A percentile compares a stretch with the other conserved stretches of the same genome.
Evolutionary conservation across 2,329 filamentous ascomycete species (phyloP).

Genomic region (Penicillium corylophilum): DNA sequence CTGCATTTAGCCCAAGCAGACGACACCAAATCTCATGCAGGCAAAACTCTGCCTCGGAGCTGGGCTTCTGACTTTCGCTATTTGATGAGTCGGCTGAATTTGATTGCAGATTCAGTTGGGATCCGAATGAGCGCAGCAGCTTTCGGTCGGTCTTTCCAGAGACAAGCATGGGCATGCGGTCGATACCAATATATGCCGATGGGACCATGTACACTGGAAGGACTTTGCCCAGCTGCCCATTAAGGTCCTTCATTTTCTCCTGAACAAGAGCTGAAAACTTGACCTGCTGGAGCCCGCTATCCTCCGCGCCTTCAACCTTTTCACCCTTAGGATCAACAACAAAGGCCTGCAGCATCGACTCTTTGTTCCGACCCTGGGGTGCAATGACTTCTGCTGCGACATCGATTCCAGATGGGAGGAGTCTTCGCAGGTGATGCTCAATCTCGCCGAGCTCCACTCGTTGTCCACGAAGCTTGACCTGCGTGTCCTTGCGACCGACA

Average conservation of each 20-base stretch:
- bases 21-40: constrained; percentile 15
- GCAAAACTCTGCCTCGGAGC: constrained; percentile 7
- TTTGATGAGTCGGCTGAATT: not conserved
- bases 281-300: constrained; percentile 11
- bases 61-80: constrained; percentile 34
- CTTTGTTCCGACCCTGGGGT: constrained; percentile 19
- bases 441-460: constrained; percentile 33
- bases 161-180: constrained; percentile 39
- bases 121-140: constrained; percentile 31
- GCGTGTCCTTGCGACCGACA: constrained; percentile 31
- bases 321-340: constrained; percentile 19
- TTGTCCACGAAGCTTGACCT: constrained; percentile 33
- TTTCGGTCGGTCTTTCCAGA: constrained; percentile 47
- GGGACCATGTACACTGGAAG: constrained; percentile 33
- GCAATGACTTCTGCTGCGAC: constrained; percentile 50
- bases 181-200: constrained; percentile 43
- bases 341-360: constrained; percentile 29
- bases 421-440: constrained; percentile 31
- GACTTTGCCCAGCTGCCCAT: constrained; percentile 18
- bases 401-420: constrained; percentile 27
- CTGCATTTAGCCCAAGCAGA: constrained; percentile 27
- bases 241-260: constrained; percentile 12
- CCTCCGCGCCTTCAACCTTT: constrained; percentile 1
- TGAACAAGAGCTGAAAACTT: constrained; percentile 22
- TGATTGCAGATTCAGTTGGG: constrained; percentile 8